A percentile compares a stretch with the other conserved stretches of the same genome.
phyloP scores from a whole-genome alignment of 2,329 filamentous ascomycete genomes.

The Venturia aucupariae region DNA sequence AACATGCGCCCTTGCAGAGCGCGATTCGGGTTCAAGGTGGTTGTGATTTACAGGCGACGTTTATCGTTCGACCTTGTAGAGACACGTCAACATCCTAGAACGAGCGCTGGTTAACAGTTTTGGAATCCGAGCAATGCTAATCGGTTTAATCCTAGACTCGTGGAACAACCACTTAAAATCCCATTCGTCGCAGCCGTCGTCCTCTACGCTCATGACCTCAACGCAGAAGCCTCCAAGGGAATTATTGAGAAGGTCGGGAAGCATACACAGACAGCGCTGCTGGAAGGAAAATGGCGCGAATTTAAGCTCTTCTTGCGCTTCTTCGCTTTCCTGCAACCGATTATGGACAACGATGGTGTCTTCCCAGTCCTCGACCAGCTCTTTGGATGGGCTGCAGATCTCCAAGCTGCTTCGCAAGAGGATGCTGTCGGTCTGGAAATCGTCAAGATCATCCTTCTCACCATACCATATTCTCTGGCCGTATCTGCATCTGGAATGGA shows the following conservation, averaged over 20 bases:
- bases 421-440: conserved; percentile 72
- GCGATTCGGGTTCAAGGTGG: not conserved
- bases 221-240: conserved; percentile 63
- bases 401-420: conserved; percentile 87
- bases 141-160: conserved; percentile 36
- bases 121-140: conserved; percentile 16
- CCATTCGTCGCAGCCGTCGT: conserved; percentile 83
- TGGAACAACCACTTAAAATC: conserved; percentile 96
- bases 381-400: conserved; percentile 82
- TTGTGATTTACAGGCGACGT: not conserved
- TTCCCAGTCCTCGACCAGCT: conserved; percentile 80
- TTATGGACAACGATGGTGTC: conserved; percentile 75
- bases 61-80: not conserved
- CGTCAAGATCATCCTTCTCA: conserved; percentile 92
- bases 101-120: conserved; percentile 14
- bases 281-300: conserved; percentile 72
- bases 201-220: conserved; percentile 67
- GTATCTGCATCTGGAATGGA: conserved; percentile 61
- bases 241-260: conserved; percentile 56
- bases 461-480: conserved; percentile 81
- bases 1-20: not conserved
- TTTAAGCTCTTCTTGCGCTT: conserved; percentile 88
- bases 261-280: conserved; percentile 57
- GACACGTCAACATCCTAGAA: not conserved
- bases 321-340: conserved; percentile 71